A percentile compares a stretch with the other conserved stretches of the same genome.
Conservation (phyloP, 2,329 filamentous ascomycete genomes). For the Aureobasidium sp. region DNA sequence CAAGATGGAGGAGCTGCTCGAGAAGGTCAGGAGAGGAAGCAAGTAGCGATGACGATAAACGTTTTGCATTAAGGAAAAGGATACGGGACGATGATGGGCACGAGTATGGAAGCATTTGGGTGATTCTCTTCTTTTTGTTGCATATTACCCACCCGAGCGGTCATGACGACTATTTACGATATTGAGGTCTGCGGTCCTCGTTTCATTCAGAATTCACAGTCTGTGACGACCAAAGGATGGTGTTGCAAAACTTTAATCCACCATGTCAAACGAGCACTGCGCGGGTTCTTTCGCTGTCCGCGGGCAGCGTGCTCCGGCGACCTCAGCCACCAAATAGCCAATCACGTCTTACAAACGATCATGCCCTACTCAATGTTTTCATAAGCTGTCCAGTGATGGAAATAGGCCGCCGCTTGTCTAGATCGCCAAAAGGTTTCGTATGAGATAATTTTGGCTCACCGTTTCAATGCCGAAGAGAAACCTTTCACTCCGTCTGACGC, state of each 20-base stretch:
- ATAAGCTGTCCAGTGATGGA: neutral
- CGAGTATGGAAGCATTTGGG: neutral
- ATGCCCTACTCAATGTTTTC: neutral
- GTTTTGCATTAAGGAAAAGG: neutral
- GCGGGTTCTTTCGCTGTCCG: neutral
- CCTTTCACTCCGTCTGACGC: neutral
- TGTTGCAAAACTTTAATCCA: neutral
- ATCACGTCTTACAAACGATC: neutral
- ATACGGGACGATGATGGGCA: neutral
- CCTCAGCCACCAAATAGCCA: neutral
- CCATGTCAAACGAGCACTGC: too few species aligned
- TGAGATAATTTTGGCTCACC: neutral
- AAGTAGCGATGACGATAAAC: neutral
- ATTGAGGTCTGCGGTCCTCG: neutral
- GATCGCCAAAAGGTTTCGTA: neutral
- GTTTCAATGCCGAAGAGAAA: slow-evolving; percentile 1
- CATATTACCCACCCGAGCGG: neutral
- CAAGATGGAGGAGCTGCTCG: slow-evolving; percentile 28
- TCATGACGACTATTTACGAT: neutral
- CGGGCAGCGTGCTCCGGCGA: neutral
- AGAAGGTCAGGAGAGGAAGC: neutral
- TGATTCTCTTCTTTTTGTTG: neutral
- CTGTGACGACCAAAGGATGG: neutral
- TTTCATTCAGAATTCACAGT: neutral
- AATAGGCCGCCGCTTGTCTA: neutral